phyloP scores from a whole-genome alignment of 805 yeast species.

The Wickerhamomyces bovis region DNA sequence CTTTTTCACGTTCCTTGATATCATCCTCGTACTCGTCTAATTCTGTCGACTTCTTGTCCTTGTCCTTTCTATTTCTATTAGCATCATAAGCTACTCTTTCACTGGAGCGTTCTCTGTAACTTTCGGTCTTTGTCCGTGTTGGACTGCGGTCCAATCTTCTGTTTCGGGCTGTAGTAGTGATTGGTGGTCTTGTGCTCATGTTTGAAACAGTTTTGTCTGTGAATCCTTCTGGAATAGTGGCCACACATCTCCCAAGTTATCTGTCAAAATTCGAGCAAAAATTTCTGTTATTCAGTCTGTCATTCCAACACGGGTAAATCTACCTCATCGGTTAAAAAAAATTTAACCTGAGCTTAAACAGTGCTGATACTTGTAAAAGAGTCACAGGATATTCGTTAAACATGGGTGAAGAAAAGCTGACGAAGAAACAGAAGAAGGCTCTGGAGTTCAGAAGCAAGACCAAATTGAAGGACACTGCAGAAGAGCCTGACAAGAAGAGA shows the following conservation, averaged over 20 bases:
- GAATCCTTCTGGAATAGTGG: too few relatives aligned
- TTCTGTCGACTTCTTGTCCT: not conserved
- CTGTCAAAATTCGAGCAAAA: not conserved
- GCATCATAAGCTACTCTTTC: not conserved
- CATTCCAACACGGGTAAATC: not conserved
- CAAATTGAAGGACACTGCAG: slow-evolving; percentile 12
- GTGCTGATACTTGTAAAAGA: too few relatives aligned
- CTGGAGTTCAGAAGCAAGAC: slow-evolving; percentile 43
- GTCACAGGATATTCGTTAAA: not conserved
- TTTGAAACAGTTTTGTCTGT: too few relatives aligned
- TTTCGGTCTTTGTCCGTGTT: not conserved
- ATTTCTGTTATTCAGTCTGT: not conserved
- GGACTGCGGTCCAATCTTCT: not conserved
- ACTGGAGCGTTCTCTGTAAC: slow-evolving; percentile 1
- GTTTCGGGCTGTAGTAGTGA: too few relatives aligned
- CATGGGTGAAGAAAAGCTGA: slow-evolving; percentile 36
- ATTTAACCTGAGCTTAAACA: not conserved
- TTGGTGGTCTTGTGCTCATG: not conserved
- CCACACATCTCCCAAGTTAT: not conserved
- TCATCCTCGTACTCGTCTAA: not conserved
- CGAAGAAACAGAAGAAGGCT: slow-evolving; percentile 64
- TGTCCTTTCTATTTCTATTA: not conserved
- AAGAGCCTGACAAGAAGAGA: slow-evolving; percentile 22
- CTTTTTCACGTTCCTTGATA: not conserved
- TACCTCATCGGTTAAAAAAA: not conserved